Conservation (phyloP, 805 yeast species). For the Komagataella ulmi region DNA sequence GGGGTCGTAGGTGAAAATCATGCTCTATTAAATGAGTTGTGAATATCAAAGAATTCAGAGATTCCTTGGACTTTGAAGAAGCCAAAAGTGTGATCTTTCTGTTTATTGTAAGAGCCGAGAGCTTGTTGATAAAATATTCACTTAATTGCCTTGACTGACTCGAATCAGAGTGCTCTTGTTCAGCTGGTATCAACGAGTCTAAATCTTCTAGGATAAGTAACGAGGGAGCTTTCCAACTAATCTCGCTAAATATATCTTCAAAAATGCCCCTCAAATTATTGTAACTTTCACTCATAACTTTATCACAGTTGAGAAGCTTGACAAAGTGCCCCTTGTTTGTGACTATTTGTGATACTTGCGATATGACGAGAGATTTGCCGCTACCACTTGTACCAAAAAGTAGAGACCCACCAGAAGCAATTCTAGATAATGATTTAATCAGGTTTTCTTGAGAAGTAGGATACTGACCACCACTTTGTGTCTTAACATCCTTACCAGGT, state of each 20-base stretch:
- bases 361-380: conserved; percentile 57
- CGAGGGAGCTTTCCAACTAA: conserved; percentile 64
- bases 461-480: not conserved
- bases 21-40: conserved; percentile 64
- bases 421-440: conserved; percentile 23
- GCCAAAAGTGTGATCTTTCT: conserved; percentile 45
- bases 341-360: conserved; percentile 25
- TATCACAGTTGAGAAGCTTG: conserved; percentile 38
- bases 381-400: conserved; percentile 68
- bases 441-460: conserved; percentile 37
- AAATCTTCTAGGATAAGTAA: conserved; percentile 66
- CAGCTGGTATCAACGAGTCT: conserved; percentile 61
- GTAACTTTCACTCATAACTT: conserved; percentile 42
- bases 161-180: conserved; percentile 36
- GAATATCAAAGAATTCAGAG: conserved; percentile 45
- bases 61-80: conserved; percentile 50
- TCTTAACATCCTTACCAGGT: conserved; percentile 17
- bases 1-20: conserved; percentile 46
- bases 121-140: conserved; percentile 36
- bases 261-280: conserved; percentile 28
- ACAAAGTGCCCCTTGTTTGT: conserved; percentile 29
- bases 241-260: conserved; percentile 31
- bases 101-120: conserved; percentile 29
- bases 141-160: conserved; percentile 34
- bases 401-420: conserved; percentile 25